Percentiles rank a stretch among this genome's conserved stretches.
Evolutionary conservation across 441 rosid species (phyloP).

Genomic region (Pelargonium cotyledonis): DNA sequence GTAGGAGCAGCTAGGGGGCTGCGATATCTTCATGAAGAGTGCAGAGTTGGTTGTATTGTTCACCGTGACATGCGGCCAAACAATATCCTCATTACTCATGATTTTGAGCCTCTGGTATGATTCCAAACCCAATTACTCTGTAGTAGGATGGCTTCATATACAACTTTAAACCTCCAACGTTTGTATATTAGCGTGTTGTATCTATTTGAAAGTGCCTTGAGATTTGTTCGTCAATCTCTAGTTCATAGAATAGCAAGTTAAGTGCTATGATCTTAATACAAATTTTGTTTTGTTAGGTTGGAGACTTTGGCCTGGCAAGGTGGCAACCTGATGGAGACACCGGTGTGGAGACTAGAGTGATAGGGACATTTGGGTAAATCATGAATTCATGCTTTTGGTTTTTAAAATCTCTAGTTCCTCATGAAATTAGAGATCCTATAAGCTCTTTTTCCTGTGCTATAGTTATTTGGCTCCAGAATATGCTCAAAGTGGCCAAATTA

Average conservation of each 20-base stretch:
- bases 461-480: conserved; percentile 99
- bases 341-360: conserved; percentile 92
- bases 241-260: not conserved
- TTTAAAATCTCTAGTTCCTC: not conserved
- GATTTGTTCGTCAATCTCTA: not conserved
- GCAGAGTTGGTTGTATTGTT: conserved; percentile 99
- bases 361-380: conserved; percentile 91
- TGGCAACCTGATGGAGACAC: conserved; percentile 99
- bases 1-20: conserved; percentile 98
- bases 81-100: conserved; percentile 96
- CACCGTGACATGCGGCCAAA: conserved; percentile 99
- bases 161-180: not conserved
- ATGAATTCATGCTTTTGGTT: conserved; percentile 14
- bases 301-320: conserved; percentile 96
- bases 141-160: not conserved
- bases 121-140: not conserved
- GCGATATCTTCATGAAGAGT: conserved; percentile 97
- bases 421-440: conserved; percentile 6
- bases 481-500: conserved; percentile 93
- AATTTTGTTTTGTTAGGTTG: conserved; percentile 50
- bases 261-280: conserved; percentile 4
- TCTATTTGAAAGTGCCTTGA: not conserved
- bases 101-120: conserved; percentile 88
- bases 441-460: conserved; percentile 12
- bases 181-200: not conserved